Evolutionary conservation across 2,329 filamentous ascomycete species (phyloP), one percentile per base, ranked within the genome.

Genomic region (Colletotrichum karsti): DNA sequence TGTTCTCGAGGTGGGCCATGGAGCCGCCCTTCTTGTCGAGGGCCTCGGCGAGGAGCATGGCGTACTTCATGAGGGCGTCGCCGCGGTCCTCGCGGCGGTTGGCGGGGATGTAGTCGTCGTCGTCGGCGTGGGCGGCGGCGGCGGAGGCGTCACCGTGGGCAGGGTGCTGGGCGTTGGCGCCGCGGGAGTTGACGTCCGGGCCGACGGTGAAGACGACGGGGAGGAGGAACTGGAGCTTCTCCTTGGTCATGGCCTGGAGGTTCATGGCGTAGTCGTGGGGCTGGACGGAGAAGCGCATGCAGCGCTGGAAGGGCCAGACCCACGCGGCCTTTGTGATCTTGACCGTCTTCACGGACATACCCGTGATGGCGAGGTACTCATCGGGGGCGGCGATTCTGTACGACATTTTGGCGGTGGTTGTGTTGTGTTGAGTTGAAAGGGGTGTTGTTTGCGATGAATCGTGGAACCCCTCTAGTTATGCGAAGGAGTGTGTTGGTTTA

Each of bases 181-280:
- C 86, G 28, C 87, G 82, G 42, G 82, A 80, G 70, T 91, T 90
- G 70, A 95, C 89, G 70, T 94, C 90, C 0, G 94, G 93, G 13
- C 93, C 93, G 67, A 96, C 91, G 39, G 93, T 96, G 81, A 96
- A 96, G 70, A 96, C 92, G 10, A 94, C 93, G 3, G 93, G 93
- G 0, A 96, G 87, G 5, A 90, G 85, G 77, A 96, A 95, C 71
- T 95, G 92, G 3, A 96, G 86, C 78, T 97, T 97, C 82, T 97
- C 94, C 73, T 91, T 89, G 18, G 93, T 97, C 93, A 97, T 97
- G 63, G 93, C 93, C 76, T 95, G 92, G 2, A 97, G 83, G 63
- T 90, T 90, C 86, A 97, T 93, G 66, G 88, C 89, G 79, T 96
- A 95, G 80, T 97, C 93, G 75, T 93, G 93, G 0, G 92, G 92